These are phyloP conservation scores for Pterocarpus santalinus DNA, from an alignment of 306 rosid species.

Conservation along the genomic window DNA sequence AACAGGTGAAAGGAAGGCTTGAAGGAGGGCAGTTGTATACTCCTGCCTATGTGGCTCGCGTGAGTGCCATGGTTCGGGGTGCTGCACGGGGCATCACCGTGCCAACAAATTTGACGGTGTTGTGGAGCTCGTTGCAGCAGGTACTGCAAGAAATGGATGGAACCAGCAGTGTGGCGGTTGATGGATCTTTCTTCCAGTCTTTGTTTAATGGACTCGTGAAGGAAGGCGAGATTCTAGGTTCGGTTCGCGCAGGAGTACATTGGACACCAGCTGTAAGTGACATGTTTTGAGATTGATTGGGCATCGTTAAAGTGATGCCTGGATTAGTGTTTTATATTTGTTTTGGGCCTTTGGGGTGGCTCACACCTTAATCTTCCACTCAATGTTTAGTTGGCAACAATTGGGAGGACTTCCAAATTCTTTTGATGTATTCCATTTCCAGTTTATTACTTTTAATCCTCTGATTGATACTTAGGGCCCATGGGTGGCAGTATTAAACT, in stretches of 20 bases:
- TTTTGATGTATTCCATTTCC: conserved; percentile 4
- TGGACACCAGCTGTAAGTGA: conserved; percentile 96
- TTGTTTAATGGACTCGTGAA: conserved; percentile 85
- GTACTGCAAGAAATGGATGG: conserved; percentile 90
- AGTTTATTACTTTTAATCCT: conserved; percentile 25
- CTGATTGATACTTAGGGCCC: conserved; percentile 12
- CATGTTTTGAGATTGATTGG: conserved; percentile 39
- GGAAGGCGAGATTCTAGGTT: conserved; percentile 85
- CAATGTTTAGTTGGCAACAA: conserved; percentile 18
- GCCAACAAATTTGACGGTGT: conserved; percentile 76
- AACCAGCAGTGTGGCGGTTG: conserved; percentile 82
- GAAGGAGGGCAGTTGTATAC: conserved; percentile 98
- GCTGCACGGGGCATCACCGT: conserved; percentile 84
- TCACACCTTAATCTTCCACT: conserved; percentile 19
- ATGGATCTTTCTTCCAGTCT: conserved; percentile 90
- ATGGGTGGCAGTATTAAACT: conserved; percentile 27
- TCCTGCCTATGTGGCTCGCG: conserved; percentile 95
- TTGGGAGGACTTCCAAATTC: conserved; percentile 19
- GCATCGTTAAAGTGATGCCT: conserved; percentile 17
- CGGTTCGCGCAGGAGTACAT: conserved; percentile 94
- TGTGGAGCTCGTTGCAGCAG: conserved; percentile 90
- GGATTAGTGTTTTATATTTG: conserved; percentile 37
- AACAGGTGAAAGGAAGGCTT: conserved; percentile 95
- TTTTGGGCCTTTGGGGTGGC: conserved; percentile 26
- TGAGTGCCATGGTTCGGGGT: conserved; percentile 94